Conservation (phyloP, 2,329 filamentous ascomycete species). For the Colletotrichum shisoi region DNA sequence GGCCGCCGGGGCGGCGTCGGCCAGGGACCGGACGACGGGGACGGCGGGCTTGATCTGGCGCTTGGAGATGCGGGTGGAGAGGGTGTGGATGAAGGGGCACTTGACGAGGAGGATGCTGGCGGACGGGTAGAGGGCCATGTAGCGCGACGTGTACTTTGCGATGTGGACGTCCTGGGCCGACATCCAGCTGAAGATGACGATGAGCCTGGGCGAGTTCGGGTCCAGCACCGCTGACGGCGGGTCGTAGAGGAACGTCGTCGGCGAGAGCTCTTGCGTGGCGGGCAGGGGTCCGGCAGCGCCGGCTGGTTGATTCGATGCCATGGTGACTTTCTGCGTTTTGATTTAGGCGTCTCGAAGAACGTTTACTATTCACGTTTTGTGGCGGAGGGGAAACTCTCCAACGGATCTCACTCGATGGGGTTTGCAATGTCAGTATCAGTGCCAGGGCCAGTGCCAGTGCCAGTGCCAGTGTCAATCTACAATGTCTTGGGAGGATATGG, state of each 20-base stretch:
- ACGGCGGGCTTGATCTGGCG: constrained; percentile 52
- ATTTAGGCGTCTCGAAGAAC: neutral
- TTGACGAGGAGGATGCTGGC: constrained; percentile 58
- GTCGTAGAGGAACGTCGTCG: constrained; percentile 49
- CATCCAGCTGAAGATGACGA: constrained; percentile 62
- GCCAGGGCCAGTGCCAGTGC: neutral
- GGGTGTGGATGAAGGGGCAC: constrained; percentile 50
- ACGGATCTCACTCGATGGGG: neutral
- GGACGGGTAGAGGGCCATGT: constrained; percentile 56
- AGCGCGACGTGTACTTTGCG: constrained; percentile 58
- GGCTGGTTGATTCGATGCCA: constrained; percentile 43
- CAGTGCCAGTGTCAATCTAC: no score
- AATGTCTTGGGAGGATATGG: neutral
- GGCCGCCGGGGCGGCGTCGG: constrained; percentile 39
- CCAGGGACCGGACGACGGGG: constrained; percentile 49
- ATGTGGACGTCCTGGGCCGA: constrained; percentile 60
- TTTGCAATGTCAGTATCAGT: neutral
- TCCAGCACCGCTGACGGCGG: constrained; percentile 40
- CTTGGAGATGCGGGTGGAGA: constrained; percentile 47
- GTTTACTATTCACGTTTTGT: neutral
- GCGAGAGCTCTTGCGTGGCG: constrained; percentile 52
- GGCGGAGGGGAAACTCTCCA: neutral
- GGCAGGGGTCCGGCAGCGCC: constrained; percentile 43
- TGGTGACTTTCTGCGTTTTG: constrained; percentile 31
- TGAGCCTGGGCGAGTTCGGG: constrained; percentile 52